Base-by-base conservation (phyloP, 2,329 filamentous ascomycete genomes). In the Penicillium nordicum region DNA sequence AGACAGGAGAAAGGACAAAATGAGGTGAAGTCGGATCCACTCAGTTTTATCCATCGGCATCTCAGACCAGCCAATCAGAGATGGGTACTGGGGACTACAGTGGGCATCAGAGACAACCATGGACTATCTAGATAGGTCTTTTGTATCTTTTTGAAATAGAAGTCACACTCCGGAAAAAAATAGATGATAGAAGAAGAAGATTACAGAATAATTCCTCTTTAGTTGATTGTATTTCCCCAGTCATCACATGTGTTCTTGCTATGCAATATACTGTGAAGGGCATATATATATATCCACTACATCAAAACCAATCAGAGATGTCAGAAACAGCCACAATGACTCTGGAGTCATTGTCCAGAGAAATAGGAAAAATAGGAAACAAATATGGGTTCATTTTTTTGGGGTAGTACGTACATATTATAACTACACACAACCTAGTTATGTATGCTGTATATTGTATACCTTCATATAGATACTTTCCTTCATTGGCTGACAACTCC, bases 21-120 rank as follows among this genome's bases (percentile, higher is more conserved):
- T 5, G 21, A 32, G 27, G 49, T 50, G n/a, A 48, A 48, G 50
- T 16, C 10, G 50, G 42, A 29, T 47, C 42, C 43, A 47, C 42
- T 32, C 7, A 30, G 6, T 21, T 21, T 25, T 16, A 14, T 32
- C 18, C 25, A 27, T 38, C 53, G 53, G 53, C 34, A 52, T 52
- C 41, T 42, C 41, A 46, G 16, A 9, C 53, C 53, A 52, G 48
- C 53, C 53, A 55, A 55, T 52, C 34, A 46, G n/a, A 23, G 7
- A 5, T 0, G 7, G 4, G 1, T 0, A 27, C n/a, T 41, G 5
- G 21, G 12, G 7, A 41, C 21, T 25, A 38, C 37, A 30, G 10
- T 10, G 4, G 27, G 27, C 27, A 30, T 30, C 29, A 30, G 29
- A 30, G 29, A 11, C 10, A 30, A 11, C 1, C 3, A 30, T 1